Percentiles rank a stretch among this genome's conserved stretches.
Evolutionary conservation across 2,329 filamentous ascomycete species (phyloP).

Genomic region (Alternaria solani): DNA sequence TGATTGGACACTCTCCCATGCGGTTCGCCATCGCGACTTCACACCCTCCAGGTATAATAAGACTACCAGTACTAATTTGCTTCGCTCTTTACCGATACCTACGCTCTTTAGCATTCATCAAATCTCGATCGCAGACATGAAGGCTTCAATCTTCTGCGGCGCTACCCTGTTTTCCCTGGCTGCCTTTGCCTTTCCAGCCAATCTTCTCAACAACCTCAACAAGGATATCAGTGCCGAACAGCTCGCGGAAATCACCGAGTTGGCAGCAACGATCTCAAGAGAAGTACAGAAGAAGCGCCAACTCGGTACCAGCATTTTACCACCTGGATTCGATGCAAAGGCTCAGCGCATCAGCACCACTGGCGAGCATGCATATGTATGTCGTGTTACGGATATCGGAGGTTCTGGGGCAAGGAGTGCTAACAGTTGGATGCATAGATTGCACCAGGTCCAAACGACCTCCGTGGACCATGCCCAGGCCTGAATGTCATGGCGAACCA

Average conservation of each 20-base stretch:
- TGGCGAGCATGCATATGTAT: background rate
- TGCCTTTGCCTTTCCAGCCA: background rate
- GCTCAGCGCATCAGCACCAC: background rate
- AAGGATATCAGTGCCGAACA: background rate
- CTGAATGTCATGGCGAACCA: slow-evolving; percentile 46
- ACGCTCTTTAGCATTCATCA: background rate
- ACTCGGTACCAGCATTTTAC: background rate
- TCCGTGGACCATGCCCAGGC: slow-evolving; percentile 42
- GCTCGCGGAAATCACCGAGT: background rate
- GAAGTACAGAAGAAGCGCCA: background rate
- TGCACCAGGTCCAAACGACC: slow-evolving; percentile 11
- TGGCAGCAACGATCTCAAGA: background rate
- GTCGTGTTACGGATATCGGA: background rate
- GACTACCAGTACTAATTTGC: background rate
- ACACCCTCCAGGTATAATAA: background rate
- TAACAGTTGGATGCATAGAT: background rate
- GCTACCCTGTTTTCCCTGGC: background rate
- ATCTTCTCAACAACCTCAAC: background rate
- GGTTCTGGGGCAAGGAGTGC: background rate
- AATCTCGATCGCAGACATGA: background rate
- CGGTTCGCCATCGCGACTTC: background rate
- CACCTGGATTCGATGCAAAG: background rate
- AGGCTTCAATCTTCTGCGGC: background rate
- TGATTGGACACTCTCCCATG: background rate
- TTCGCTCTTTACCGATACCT: background rate